A percentile compares a stretch with the other conserved stretches of the same genome.
Evolutionary conservation across 2,329 filamentous ascomycete genomes (phyloP).

Genomic region (Penicillium sp.): DNA sequence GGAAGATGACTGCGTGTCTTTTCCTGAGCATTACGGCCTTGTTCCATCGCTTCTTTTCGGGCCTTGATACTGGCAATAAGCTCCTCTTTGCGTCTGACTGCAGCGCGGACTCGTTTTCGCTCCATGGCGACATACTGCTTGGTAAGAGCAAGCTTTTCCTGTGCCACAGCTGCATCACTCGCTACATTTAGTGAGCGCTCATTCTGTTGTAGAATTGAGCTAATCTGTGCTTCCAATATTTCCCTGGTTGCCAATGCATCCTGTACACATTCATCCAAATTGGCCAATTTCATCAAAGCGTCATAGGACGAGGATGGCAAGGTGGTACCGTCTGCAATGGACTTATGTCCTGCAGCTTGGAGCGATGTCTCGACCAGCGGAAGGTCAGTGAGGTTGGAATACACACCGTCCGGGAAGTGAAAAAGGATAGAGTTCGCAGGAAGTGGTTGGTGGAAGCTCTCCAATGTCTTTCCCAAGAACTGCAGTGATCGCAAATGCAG

Average conservation of each 20-base stretch:
- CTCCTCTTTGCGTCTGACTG: slow-evolving; percentile 63
- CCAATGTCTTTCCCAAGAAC: slow-evolving; percentile 68
- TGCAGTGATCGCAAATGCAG: slow-evolving; percentile 71
- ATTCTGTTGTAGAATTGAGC: slow-evolving; percentile 46
- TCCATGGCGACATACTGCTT: slow-evolving; percentile 60
- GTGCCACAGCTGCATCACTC: slow-evolving; percentile 37
- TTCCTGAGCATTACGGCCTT: slow-evolving; percentile 60
- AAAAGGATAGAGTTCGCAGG: slow-evolving; percentile 81
- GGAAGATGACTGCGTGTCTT: slow-evolving; percentile 60
- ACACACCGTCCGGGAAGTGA: slow-evolving; percentile 81
- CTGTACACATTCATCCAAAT: slow-evolving; percentile 85
- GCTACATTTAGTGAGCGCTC: slow-evolving; percentile 30
- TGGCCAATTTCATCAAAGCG: slow-evolving; percentile 80
- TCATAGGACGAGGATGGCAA: slow-evolving; percentile 79
- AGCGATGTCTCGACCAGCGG: slow-evolving; percentile 44
- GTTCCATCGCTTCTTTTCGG: slow-evolving; percentile 65
- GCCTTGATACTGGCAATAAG: slow-evolving; percentile 64
- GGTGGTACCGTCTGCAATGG: slow-evolving; percentile 47
- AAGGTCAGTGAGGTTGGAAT: slow-evolving; percentile 70
- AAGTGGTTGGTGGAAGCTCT: slow-evolving; percentile 66
- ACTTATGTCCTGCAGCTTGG: slow-evolving; percentile 12
- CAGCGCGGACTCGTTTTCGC: slow-evolving; percentile 62
- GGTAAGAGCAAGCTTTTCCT: slow-evolving; percentile 41
- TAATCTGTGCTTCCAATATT: slow-evolving; percentile 74
- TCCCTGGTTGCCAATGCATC: slow-evolving; percentile 79